phyloP scores from a whole-genome alignment of 1,284 basidiomycete species.

The Veloboletus limbatus region DNA sequence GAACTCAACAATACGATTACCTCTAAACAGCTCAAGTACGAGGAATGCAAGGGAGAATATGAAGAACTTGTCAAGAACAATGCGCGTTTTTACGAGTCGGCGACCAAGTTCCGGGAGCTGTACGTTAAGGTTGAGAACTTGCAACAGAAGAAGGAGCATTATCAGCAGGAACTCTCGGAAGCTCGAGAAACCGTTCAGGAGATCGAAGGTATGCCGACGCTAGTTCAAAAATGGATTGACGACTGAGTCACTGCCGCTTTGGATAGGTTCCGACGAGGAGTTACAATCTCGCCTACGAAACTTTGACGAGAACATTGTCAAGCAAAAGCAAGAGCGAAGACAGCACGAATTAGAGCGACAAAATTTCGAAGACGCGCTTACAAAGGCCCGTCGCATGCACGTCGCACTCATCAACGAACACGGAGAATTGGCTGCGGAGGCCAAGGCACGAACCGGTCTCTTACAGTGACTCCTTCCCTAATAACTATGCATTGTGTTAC shows the following conservation, averaged over 20 bases:
- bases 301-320: slow-evolving; percentile 66
- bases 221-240: background rate
- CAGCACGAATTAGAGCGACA: slow-evolving; percentile 50
- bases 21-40: slow-evolving; percentile 73
- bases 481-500: background rate
- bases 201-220: slow-evolving; percentile 55
- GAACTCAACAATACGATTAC: slow-evolving; percentile 64
- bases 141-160: slow-evolving; percentile 58
- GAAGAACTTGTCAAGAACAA: slow-evolving; percentile 73
- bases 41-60: slow-evolving; percentile 67
- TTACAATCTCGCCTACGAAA: slow-evolving; percentile 66
- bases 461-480: background rate
- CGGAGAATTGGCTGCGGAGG: slow-evolving; percentile 63
- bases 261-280: slow-evolving; percentile 75
- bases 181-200: slow-evolving; percentile 70
- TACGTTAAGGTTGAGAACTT: slow-evolving; percentile 74
- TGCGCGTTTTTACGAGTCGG: slow-evolving; percentile 78
- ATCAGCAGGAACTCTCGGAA: slow-evolving; percentile 56
- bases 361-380: slow-evolving; percentile 63
- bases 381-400: slow-evolving; percentile 51
- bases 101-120: slow-evolving; percentile 81
- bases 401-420: slow-evolving; percentile 56
- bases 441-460: slow-evolving; percentile 45
- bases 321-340: slow-evolving; percentile 50
- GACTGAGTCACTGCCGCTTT: background rate